phyloP scores from a whole-genome alignment of 371 early-diverging fungal genomes.

The Mucor piriformis region DNA sequence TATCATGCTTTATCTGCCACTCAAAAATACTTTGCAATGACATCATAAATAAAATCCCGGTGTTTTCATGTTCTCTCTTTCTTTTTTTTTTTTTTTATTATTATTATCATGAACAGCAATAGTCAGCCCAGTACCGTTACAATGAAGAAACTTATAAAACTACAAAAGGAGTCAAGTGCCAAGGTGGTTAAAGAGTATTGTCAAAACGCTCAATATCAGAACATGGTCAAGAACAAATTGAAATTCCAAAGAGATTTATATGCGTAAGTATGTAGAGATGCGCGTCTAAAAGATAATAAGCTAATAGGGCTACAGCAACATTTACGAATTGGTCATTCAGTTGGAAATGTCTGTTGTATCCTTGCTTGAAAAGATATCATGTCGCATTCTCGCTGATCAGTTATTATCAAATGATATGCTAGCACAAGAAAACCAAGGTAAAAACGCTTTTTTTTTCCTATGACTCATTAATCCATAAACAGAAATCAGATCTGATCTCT shows the following conservation, averaged over 20 bases:
- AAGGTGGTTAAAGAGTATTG: background rate
- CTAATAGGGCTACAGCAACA: background rate
- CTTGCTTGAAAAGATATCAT: too few relatives aligned
- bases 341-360: too few relatives aligned
- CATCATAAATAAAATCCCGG: constrained; percentile 7
- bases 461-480: too few relatives aligned
- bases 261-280: background rate
- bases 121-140: too few relatives aligned
- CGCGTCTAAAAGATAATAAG: too few relatives aligned
- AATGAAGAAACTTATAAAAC: background rate
- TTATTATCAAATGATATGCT: too few relatives aligned
- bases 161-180: background rate
- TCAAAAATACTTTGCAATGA: constrained; percentile 77
- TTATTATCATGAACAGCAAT: background rate
- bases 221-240: background rate
- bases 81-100: background rate
- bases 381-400: too few relatives aligned
- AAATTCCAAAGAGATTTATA: background rate
- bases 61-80: background rate
- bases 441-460: too few relatives aligned
- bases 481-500: too few relatives aligned
- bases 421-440: too few relatives aligned
- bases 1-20: constrained; percentile 88
- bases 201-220: background rate
- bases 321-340: too few relatives aligned